A percentile compares a stretch with the other conserved stretches of the same genome.
Evolutionary conservation across 768 basidiomycete species (phyloP).

Genomic region (Lentinula lateritia): DNA sequence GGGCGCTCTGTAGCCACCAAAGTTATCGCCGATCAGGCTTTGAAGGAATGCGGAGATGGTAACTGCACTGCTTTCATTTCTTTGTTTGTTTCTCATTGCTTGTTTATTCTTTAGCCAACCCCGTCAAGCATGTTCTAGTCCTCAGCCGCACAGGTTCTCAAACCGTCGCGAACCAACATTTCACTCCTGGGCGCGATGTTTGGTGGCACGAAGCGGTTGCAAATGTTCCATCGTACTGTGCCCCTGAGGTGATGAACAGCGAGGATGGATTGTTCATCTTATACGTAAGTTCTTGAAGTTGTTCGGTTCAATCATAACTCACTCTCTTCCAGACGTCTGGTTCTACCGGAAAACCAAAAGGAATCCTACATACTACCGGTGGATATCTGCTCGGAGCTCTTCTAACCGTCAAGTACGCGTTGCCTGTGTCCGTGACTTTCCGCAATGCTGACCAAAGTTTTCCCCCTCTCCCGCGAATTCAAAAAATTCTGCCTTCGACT

Average conservation of each 20-base stretch:
- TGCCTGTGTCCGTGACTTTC: not conserved
- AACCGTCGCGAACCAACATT: slow-evolving; percentile 26
- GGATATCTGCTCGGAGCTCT: slow-evolving; percentile 92
- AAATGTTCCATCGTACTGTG: slow-evolving; percentile 84
- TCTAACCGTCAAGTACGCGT: slow-evolving; percentile 83
- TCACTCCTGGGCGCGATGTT: slow-evolving; percentile 73
- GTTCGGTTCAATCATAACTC: no score
- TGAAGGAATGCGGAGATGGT: slow-evolving; percentile 65
- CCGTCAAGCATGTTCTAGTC: slow-evolving; percentile 88
- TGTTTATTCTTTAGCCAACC: not conserved
- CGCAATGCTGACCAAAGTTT: not conserved
- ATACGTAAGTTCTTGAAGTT: slow-evolving; percentile 55
- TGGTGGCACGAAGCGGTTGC: slow-evolving; percentile 96
- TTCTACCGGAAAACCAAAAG: slow-evolving; percentile 95
- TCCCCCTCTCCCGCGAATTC: not conserved
- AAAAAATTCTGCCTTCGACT: not conserved
- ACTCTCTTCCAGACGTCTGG: slow-evolving; percentile 68
- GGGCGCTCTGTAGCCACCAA: slow-evolving; percentile 95
- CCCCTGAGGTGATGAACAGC: slow-evolving; percentile 80
- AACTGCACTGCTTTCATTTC: not conserved
- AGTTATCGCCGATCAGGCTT: slow-evolving; percentile 86
- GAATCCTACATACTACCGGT: slow-evolving; percentile 86
- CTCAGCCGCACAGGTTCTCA: slow-evolving; percentile 81
- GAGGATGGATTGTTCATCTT: slow-evolving; percentile 99
- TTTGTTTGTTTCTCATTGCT: not conserved